Evolutionary conservation across 2,329 filamentous ascomycete genomes (phyloP), one percentile per base, ranked within the genome.

Genomic region (Gaeumannomyces tritici): DNA sequence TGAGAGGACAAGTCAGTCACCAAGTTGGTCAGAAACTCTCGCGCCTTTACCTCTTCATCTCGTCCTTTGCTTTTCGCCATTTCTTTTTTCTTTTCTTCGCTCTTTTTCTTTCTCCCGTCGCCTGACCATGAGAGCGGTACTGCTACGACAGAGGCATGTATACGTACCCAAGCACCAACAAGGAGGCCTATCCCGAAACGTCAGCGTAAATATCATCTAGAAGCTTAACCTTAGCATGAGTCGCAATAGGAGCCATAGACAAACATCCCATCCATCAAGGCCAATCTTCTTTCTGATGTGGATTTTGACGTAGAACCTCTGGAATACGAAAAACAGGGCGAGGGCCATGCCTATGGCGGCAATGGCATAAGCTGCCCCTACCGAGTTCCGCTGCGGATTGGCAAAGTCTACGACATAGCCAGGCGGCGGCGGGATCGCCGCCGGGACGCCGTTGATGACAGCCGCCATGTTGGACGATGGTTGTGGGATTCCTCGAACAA

Each of bases 401-500:
- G 64, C 68, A 61, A 71, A 72, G 62, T 72, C 62, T 28, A 72
- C 70, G 11, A 67, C 61, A 62, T 71, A 72, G 18, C 69, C 70
- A 12, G 65, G 61, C 0, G 70, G 70, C n/a, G 71, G 64, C 24
- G 67, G 65, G 18, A 72, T 61, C 6, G 61, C 63, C 18, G 64
- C 65, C 42, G 57, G 42, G 12, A 66, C 63, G 59, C 63, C 64
- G 55, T 63, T 55, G 12, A 61, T 65, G 18, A 51, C 9, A 2
- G 42, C 42, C 2, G 42, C 42, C 42, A 51, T 51, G 18, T 51
- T 9, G 42, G 42, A n/a, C 18, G 6, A 7, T 51, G 7, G 18
- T 7, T 6, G 18, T 51, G 7, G 11, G 42, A 7, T 21, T n/a
- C 9, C 42, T n/a, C 9, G 42, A 21, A 51, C 18, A 51, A n/a